A percentile compares a stretch with the other conserved stretches of the same genome.
Conservation (phyloP, 331 rosid species). For the Stylosanthes scabra region DNA sequence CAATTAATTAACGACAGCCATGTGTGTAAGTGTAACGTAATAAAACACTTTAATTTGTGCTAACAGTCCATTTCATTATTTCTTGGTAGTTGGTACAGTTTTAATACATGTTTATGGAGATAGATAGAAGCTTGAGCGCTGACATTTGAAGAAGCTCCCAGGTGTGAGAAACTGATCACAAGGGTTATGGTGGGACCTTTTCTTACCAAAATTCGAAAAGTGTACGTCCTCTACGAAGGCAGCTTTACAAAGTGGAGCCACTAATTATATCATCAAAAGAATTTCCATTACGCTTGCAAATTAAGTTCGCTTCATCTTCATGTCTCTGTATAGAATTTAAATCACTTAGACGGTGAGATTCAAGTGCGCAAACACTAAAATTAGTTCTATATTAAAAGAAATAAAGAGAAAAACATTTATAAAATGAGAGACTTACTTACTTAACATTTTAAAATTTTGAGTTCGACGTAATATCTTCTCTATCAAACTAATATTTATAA, state of each 20-base stretch:
- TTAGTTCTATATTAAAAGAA: no score
- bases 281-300: background rate
- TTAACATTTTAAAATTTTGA: no score
- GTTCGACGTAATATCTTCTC: no score
- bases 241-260: background rate
- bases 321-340: background rate
- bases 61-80: background rate
- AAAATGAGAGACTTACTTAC: no score
- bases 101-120: background rate
- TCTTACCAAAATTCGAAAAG: background rate
- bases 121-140: background rate
- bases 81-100: background rate
- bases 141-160: background rate
- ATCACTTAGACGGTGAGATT: no score
- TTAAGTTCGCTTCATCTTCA: background rate
- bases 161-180: background rate
- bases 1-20: background rate
- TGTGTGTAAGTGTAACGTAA: background rate
- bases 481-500: no score
- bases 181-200: slow-evolving; percentile 6
- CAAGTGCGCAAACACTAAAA: no score
- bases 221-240: background rate
- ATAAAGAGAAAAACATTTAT: no score
- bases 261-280: background rate
- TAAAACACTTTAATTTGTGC: background rate